Base-by-base conservation (phyloP, 805 yeast genomes). In the Ogataea salicorniae region DNA sequence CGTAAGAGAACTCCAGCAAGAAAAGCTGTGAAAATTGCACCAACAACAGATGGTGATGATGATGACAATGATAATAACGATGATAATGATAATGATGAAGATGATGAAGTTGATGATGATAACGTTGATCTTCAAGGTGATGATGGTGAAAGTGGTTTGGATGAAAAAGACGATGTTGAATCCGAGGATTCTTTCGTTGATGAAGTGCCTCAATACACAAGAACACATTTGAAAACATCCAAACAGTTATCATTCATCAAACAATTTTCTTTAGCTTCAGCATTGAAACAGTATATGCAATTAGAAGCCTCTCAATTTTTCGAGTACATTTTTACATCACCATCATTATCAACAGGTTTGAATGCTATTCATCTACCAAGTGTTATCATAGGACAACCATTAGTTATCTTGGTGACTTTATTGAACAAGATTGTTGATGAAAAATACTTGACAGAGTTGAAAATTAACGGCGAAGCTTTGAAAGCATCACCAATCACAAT, bases 341-440 rank as follows among this genome's bases (percentile, higher is more conserved):
- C 37, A 65, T 65, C 18, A 6, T 13, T 17, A n/a, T 72, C 80
- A 7, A 50, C 55, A 1, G 59, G 67, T 16, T 68, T 73, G 11
- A 75, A 69, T 54, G 55, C 80, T 6, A 51, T 79, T 22, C 68
- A 70, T 15, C 61, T 82, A 45, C 81, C 84, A 13, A 62, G 71
- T 13, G 66, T 68, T 39, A 75, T 77, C 18, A 56, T 60, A 20
- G 66, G 66, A 37, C 72, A 74, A 34, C 72, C 80, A 1, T 60
- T 80, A 41, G 67, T 74, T 5, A 60, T 80, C 4, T 57, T 69
- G 20, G 74, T 75, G 4, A 63, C 70, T 26, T 63, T 82, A 44
- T 70, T 74, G 52, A 73, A 71, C 43, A 57, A 65, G 36, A 31
- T 67, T 72, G 48, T 63, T 63, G 48, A 64, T 61, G 51, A 70